Evolutionary conservation across 2,329 filamentous ascomycete genomes (phyloP), one percentile per base, ranked within the genome.

Genomic region (Zymoseptoria crescenta): DNA sequence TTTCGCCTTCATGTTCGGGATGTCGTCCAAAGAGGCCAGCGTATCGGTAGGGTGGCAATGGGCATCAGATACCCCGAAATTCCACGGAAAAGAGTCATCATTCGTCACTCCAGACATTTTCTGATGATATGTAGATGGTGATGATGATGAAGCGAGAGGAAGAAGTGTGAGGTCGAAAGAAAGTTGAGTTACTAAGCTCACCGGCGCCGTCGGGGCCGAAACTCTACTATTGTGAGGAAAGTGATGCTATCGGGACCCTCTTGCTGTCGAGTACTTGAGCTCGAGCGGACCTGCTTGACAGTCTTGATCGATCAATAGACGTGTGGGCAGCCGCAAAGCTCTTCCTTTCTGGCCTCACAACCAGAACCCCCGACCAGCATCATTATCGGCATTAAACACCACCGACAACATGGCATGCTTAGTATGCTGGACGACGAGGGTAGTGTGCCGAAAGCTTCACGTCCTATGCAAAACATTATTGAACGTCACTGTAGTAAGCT

Each of bases 11-110:
- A 93, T 92, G 9, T 66, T 66, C 9, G 82, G 75, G 49, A 93
- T 85, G 10, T 71, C 73, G 9, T 77, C 65, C 54, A 88, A 74
- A 19, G 80, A 83, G 49, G 79, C 74, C 81, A 91, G 86, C 20
- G 85, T 89, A 72, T 93, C 89, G 28, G 89, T 93, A 3, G 89
- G 89, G 71, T 94, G 89, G 73, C 89, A 93, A 76, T 94, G 89
- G 21, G 89, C 88, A 70, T 94, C 89, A 70, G 81, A 89, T 60
- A 90, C 78, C 54, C 86, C 86, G 30, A 86, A 73, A 58, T 87
- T 79, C 88, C 88, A 91, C 10, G 88, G 88, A 21, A 86, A 84
- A 1, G 60, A 56, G 8, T 64, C 58, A 21, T 67, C 57, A 24
- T 67, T 13, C 52, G 30, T 54, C 13, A 56, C 10, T 2, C 49